Evolutionary conservation across 768 basidiomycete species (phyloP), one percentile per base, ranked within the genome.

Genomic region (Mycena capillaripes): DNA sequence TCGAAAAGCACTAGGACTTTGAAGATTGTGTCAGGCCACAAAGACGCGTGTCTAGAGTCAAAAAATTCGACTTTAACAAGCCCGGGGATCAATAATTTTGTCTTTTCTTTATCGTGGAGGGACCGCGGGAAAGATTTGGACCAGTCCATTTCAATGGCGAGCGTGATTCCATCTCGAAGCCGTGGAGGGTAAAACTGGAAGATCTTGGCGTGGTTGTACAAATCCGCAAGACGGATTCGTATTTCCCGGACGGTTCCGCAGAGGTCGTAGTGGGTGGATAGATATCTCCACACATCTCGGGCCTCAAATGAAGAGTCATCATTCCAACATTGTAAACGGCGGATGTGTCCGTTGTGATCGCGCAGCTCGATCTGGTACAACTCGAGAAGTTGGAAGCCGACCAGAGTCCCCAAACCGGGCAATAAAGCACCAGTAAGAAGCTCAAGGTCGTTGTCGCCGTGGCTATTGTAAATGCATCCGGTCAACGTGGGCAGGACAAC

Each of bases 281-380:
- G 19, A 14, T 46, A 12, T 19, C 19, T 21, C 65, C 65, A 66
- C 55, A 57, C 42, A 16, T 66, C 53, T 56, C n/a, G 12, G 0
- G 46, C 3, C n/a, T 44, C 19, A 27, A 66, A 66, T 1, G 23
- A 29, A 5, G 40, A 44, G 29, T 32, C 65, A 4, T 56, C 65
- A n/a, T 66, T 44, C 40, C 65, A 66, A 29, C 53, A 66, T 14
- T 66, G n/a, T 2, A 66, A 25, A 17, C 23, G 52, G 64, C 64
- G 64, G 36, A 50, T 53, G 21, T n/a, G 64, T n/a, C 65, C 65
- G 6, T 2, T 30, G 11, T 44, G 12, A 12, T 57, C 56, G 6
- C 25, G 55, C 21, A 66, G 42, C 14, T 57, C 65, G 10, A 46
- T 34, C 10, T 57, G 9, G 1, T n/a, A 27, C 14, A 1, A 17